Evolutionary conservation across 768 basidiomycete species (phyloP).

Genomic region (Suillus subalutaceus): DNA sequence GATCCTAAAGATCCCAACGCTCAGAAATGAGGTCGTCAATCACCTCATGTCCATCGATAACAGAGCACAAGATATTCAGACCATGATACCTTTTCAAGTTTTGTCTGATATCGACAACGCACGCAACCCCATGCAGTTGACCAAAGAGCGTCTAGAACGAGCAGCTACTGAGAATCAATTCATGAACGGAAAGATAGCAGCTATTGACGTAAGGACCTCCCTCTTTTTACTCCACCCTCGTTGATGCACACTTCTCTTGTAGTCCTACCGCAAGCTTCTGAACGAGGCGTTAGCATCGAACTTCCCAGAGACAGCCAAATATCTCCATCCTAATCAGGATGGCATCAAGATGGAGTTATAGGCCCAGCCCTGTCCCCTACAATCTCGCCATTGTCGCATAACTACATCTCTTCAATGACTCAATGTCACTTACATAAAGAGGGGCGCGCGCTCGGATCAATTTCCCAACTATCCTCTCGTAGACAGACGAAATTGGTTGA

Average conservation of each 20-base stretch:
- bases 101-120: slow-evolving; percentile 79
- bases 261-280: slow-evolving; percentile 73
- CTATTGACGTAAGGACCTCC: slow-evolving; percentile 58
- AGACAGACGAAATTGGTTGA: neutral
- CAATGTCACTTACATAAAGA: neutral
- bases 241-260: slow-evolving; percentile 15
- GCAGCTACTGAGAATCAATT: slow-evolving; percentile 90
- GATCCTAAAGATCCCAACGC: slow-evolving; percentile 4
- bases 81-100: slow-evolving; percentile 76
- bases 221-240: neutral
- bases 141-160: slow-evolving; percentile 78
- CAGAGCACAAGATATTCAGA: slow-evolving; percentile 60
- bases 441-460: neutral
- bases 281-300: slow-evolving; percentile 71
- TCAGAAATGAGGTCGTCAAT: slow-evolving; percentile 73
- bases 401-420: neutral
- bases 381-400: neutral
- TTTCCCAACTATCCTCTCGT: neutral
- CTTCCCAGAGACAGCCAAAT: slow-evolving; percentile 58
- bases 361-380: neutral
- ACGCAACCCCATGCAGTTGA: slow-evolving; percentile 81
- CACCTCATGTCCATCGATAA: slow-evolving; percentile 71
- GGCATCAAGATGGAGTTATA: slow-evolving; percentile 7
- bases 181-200: slow-evolving; percentile 86
- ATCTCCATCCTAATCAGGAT: slow-evolving; percentile 22